Evolutionary conservation across 164 flowering plant species (phyloP).

Genomic region (Stephania yunnanensis): DNA sequence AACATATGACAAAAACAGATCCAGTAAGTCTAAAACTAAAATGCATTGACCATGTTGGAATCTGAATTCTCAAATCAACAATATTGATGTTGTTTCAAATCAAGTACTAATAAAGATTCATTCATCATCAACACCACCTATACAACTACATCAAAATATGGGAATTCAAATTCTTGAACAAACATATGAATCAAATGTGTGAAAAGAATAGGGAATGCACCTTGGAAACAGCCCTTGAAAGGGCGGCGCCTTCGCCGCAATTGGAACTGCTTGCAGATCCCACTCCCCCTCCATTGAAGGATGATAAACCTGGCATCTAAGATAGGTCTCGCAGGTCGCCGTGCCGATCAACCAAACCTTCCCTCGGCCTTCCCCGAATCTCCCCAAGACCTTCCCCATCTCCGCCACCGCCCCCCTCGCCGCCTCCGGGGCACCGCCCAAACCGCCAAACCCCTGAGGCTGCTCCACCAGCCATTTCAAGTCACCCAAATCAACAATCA

Average conservation of each 20-base stretch:
- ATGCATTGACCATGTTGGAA: background rate
- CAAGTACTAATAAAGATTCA: background rate
- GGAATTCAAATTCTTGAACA: background rate
- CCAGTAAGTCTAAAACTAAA: background rate
- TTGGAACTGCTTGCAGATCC: constrained; percentile 91
- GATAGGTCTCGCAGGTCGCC: constrained; percentile 92
- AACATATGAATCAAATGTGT: background rate
- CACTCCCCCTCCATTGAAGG: constrained; percentile 86
- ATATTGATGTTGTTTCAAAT: background rate
- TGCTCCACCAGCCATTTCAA: constrained; percentile 91
- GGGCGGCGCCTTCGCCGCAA: constrained; percentile 66
- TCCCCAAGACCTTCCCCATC: constrained; percentile 60
- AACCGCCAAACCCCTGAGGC: constrained; percentile 31
- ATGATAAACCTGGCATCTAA: constrained; percentile 90
- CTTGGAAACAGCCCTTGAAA: constrained; percentile 64
- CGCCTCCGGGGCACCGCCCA: constrained; percentile 36
- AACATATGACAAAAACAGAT: background rate
- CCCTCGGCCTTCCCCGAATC: constrained; percentile 31
- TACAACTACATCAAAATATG: background rate
- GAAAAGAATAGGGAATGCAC: constrained; percentile 26
- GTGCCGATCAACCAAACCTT: constrained; percentile 79
- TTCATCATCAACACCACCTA: background rate
- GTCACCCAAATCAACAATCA: constrained; percentile 80
- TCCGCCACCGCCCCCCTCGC: constrained; percentile 56
- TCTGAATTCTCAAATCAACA: no score